These are phyloP conservation scores for Solanum appendiculatum DNA, from an alignment of 257 asterid genomes.

Conservation along the genomic window DNA sequence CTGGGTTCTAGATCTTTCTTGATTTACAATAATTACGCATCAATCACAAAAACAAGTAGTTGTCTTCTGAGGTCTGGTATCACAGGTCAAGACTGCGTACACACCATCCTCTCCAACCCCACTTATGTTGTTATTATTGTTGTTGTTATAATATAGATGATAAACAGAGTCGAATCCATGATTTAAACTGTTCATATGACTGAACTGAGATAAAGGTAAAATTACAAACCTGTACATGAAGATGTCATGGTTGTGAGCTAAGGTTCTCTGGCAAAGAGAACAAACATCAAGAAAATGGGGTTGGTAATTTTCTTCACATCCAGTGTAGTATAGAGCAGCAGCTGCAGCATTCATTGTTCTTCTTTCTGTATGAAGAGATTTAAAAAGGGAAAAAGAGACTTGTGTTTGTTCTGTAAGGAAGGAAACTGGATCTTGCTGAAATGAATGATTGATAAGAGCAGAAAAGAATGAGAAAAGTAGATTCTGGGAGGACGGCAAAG, in stretches of 20 bases:
- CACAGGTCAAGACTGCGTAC: no score
- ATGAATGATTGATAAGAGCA: not conserved
- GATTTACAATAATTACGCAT: not conserved
- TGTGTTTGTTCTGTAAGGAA: not conserved
- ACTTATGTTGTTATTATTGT: not conserved
- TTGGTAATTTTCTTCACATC: slow-evolving; percentile 34
- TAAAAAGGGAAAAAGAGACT: not conserved
- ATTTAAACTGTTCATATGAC: not conserved
- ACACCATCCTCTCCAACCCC: no score
- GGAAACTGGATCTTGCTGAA: not conserved
- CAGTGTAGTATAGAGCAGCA: slow-evolving; percentile 25
- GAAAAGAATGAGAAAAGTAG: not conserved
- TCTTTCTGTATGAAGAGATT: not conserved
- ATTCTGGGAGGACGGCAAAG: slow-evolving; percentile 10
- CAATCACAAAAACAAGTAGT: no score
- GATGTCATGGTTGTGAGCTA: slow-evolving; percentile 66
- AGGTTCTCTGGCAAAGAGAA: slow-evolving; percentile 51
- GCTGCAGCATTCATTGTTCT: slow-evolving; percentile 28
- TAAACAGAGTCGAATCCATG: not conserved
- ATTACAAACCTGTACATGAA: slow-evolving; percentile 84
- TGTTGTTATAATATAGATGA: not conserved
- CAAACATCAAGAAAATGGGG: slow-evolving; percentile 91
- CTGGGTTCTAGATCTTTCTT: not conserved
- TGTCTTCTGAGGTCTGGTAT: no score
- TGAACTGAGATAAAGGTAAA: not conserved